Conservation (phyloP, 2,329 filamentous ascomycete species). For the Gremmenia infestans region DNA sequence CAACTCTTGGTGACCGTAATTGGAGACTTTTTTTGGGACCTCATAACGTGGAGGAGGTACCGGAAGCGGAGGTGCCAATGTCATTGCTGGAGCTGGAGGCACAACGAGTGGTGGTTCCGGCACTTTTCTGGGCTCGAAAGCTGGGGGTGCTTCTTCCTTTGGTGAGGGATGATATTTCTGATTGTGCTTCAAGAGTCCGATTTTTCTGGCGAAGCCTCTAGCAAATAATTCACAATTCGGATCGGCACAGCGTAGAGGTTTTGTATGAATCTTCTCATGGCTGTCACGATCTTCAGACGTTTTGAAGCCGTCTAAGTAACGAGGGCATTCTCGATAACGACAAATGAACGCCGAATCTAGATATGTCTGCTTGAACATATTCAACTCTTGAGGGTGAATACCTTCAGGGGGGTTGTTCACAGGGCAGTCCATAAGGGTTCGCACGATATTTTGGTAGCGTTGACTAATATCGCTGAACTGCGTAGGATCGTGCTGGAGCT, state of each 20-base stretch:
- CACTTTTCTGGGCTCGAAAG: constrained; percentile 3
- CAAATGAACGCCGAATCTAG: constrained; percentile 10
- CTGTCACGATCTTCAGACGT: constrained; percentile 1
- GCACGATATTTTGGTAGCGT: constrained; percentile 8
- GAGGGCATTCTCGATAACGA: constrained; percentile 9
- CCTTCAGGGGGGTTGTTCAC: neutral
- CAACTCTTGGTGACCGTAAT: too few species aligned
- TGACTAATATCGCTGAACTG: constrained; percentile 10
- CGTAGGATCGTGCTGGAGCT: constrained; percentile 10
- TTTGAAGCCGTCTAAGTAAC: constrained; percentile 8
- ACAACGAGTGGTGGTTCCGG: neutral
- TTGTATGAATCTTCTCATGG: constrained; percentile 8
- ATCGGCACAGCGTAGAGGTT: constrained; percentile 8
- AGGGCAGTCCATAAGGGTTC: neutral
- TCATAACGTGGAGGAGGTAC: neutral
- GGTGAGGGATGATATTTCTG: constrained; percentile 8
- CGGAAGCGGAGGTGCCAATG: neutral
- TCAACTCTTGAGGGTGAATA: neutral
- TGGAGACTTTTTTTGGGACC: neutral
- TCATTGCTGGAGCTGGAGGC: neutral
- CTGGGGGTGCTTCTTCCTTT: constrained; percentile 6
- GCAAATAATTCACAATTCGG: constrained; percentile 5
- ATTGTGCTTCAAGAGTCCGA: constrained; percentile 8
- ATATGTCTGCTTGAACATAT: constrained; percentile 8
- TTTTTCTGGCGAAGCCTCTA: constrained; percentile 6